Evolutionary conservation across 179 eudicot genomes (phyloP).

Genomic region (Spinacia oleracea): DNA sequence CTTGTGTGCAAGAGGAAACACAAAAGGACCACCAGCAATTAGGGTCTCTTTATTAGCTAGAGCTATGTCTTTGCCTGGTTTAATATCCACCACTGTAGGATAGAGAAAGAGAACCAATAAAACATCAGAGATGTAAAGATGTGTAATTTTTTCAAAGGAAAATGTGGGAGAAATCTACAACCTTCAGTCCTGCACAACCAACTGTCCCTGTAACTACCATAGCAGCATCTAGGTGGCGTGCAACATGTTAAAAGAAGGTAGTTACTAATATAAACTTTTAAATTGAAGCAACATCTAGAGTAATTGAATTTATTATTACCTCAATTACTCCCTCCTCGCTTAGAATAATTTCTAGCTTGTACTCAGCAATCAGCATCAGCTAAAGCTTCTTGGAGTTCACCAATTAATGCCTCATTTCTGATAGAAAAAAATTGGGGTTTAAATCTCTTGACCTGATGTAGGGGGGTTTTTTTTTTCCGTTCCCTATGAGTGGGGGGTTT

Average conservation of each 20-base stretch:
- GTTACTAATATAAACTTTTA: background rate
- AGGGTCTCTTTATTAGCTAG: conserved; percentile 98
- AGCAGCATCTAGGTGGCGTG: conserved; percentile 93
- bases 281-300: background rate
- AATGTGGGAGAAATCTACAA: too few species aligned
- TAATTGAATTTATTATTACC: conserved; percentile 42
- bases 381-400: conserved; percentile 90
- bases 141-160: background rate
- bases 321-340: conserved; percentile 92
- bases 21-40: conserved; percentile 99
- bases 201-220: conserved; percentile 97
- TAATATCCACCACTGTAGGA: conserved; percentile 99
- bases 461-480: too few species aligned
- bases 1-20: conserved; percentile 94
- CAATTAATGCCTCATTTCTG: conserved; percentile 66
- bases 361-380: conserved; percentile 67
- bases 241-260: conserved; percentile 59
- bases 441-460: conserved; percentile 79
- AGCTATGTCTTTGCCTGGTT: conserved; percentile 94
- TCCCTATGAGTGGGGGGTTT: too few species aligned
- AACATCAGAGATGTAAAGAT: conserved; percentile 1
- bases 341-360: conserved; percentile 92
- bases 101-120: conserved; percentile 28
- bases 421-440: conserved; percentile 84
- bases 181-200: conserved; percentile 99